Conservation (phyloP, 305 asterid genomes). For the Fraxinus dipetala region DNA sequence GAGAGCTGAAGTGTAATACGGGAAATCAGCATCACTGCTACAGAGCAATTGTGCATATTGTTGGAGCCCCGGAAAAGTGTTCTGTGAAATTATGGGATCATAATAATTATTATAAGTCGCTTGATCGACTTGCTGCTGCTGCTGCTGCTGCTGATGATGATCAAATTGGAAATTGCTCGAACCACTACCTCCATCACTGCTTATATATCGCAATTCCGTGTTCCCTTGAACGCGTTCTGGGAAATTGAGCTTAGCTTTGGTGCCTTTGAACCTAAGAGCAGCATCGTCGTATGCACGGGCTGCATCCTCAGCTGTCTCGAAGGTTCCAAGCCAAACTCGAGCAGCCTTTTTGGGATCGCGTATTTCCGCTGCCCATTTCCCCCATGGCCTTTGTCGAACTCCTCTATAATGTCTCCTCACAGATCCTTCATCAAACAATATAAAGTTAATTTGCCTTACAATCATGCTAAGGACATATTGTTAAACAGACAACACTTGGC, state of each 20-base stretch:
- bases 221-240: conserved; percentile 63
- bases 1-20: conserved; percentile 48
- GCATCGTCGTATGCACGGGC: conserved; percentile 90
- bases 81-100: conserved; percentile 28
- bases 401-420: conserved; percentile 68
- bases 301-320: conserved; percentile 84
- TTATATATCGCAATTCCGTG: conserved; percentile 27
- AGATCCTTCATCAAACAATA: conserved; percentile 23
- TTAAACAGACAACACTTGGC: too few species aligned
- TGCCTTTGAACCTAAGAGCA: conserved; percentile 74
- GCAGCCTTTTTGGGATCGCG: conserved; percentile 80
- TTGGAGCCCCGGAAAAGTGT: conserved; percentile 56
- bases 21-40: conserved; percentile 56
- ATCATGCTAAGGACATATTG: background rate
- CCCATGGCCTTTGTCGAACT: conserved; percentile 86
- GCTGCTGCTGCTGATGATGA: background rate
- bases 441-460: background rate
- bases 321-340: conserved; percentile 80
- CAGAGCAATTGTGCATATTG: conserved; percentile 66
- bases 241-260: conserved; percentile 83
- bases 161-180: background rate
- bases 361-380: conserved; percentile 88
- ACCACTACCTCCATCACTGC: background rate
- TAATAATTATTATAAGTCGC: background rate
- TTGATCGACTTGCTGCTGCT: background rate